Evolutionary conservation across 352 stramenopile genomes (phyloP).

Genomic region (Globisporangium heterothallicum): DNA sequence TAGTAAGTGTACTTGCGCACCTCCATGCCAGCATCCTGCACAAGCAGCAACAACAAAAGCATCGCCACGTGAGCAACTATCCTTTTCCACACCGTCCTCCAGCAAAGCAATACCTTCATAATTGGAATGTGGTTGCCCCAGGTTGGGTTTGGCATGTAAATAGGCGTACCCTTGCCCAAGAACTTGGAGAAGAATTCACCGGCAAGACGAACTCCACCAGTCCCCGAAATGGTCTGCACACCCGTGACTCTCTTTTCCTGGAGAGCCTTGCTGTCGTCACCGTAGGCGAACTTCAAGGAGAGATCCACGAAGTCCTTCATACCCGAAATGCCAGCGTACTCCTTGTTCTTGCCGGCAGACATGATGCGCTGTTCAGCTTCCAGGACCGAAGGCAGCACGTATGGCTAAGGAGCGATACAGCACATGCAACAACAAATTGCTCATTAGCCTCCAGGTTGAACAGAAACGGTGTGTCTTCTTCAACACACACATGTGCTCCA

Average conservation of each 20-base stretch:
- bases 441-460: conserved; percentile 2
- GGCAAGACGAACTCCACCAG: conserved; percentile 94
- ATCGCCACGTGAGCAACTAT: background rate
- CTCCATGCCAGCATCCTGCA: conserved; percentile 65
- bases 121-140: conserved; percentile 99
- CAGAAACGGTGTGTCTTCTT: no score
- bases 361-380: conserved; percentile 96
- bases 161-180: conserved; percentile 76
- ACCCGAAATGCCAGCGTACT: conserved; percentile 97
- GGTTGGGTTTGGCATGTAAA: conserved; percentile 99
- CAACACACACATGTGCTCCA: no score
- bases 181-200: conserved; percentile 94
- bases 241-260: conserved; percentile 91
- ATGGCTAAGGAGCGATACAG: conserved; percentile 68
- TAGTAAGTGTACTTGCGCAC: conserved; percentile 84
- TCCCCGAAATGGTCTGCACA: conserved; percentile 98
- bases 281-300: conserved; percentile 95
- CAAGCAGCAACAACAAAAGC: background rate
- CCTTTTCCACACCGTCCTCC: background rate
- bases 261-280: conserved; percentile 90
- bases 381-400: conserved; percentile 95
- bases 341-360: conserved; percentile 92
- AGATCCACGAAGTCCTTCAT: conserved; percentile 95
- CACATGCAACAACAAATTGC: background rate
- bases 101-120: conserved; percentile 38